Evolutionary conservation across 805 yeast genomes (phyloP).

Genomic region (Kazachstania kunashirensis): DNA sequence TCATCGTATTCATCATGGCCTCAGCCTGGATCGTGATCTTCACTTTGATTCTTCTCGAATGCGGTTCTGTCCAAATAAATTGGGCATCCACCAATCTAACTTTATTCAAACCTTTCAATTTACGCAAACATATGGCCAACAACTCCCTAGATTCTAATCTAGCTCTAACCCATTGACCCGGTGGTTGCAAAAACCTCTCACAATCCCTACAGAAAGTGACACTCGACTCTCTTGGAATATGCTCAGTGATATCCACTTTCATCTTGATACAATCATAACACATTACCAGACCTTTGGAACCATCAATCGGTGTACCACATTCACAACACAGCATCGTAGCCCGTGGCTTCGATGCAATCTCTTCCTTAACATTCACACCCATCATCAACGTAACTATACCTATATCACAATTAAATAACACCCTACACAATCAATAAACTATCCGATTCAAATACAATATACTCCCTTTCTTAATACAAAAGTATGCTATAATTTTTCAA

Average conservation of each 20-base stretch:
- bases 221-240: conserved; percentile 87
- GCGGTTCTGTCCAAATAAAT: conserved; percentile 98
- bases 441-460: too few species aligned
- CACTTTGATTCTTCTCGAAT: conserved; percentile 85
- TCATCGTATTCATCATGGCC: conserved; percentile 80
- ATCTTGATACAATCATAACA: conserved; percentile 94
- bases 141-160: conserved; percentile 87
- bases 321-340: conserved; percentile 94
- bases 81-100: conserved; percentile 87
- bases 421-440: too few species aligned
- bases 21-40: conserved; percentile 94
- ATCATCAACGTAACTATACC: too few species aligned
- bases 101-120: conserved; percentile 77
- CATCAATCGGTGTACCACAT: conserved; percentile 98
- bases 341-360: conserved; percentile 17
- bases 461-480: too few species aligned
- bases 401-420: too few species aligned
- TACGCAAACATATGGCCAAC: conserved; percentile 77
- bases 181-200: conserved; percentile 92
- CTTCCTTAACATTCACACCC: conserved; percentile 1
- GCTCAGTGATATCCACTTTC: conserved; percentile 87
- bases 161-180: conserved; percentile 85
- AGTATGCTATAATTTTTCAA: too few species aligned
- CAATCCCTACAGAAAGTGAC: conserved; percentile 93
- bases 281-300: conserved; percentile 86